phyloP scores from a whole-genome alignment of 495 filamentous ascomycete species.

The Daldinia decipiens region DNA sequence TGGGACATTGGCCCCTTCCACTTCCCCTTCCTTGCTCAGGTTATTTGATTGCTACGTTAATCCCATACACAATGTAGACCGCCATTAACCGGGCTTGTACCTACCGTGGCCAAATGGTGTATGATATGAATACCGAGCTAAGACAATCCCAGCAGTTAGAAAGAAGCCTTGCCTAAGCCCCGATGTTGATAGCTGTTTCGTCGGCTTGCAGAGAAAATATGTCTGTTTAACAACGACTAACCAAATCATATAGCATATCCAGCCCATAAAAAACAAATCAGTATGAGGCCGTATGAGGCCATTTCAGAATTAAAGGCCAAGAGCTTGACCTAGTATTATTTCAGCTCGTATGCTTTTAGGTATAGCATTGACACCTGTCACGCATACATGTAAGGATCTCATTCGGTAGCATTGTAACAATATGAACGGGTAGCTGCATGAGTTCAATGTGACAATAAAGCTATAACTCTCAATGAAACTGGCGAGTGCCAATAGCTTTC shows the following conservation, averaged over 20 bases:
- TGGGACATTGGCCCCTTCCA: not conserved
- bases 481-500: not conserved
- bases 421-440: not conserved
- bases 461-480: slow-evolving; percentile 4
- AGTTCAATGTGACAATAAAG: not conserved
- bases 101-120: not conserved
- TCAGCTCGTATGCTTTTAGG: not conserved
- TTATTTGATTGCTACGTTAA: slow-evolving; percentile 1
- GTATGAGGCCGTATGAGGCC: not conserved
- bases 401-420: not conserved
- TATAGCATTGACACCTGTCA: not conserved
- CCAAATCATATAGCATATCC: not conserved
- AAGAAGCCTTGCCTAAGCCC: not conserved
- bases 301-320: not conserved
- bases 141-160: not conserved
- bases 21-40: not conserved
- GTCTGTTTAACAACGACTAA: not conserved
- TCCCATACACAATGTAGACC: not conserved
- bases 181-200: not conserved
- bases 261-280: not conserved
- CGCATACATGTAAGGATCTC: not conserved
- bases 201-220: not conserved
- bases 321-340: not conserved
- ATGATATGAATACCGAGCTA: not conserved
- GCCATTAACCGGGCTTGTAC: not conserved